These are phyloP conservation scores for Podospora sp. DNA, from an alignment of 495 filamentous ascomycete genomes.

Conservation along the genomic window DNA sequence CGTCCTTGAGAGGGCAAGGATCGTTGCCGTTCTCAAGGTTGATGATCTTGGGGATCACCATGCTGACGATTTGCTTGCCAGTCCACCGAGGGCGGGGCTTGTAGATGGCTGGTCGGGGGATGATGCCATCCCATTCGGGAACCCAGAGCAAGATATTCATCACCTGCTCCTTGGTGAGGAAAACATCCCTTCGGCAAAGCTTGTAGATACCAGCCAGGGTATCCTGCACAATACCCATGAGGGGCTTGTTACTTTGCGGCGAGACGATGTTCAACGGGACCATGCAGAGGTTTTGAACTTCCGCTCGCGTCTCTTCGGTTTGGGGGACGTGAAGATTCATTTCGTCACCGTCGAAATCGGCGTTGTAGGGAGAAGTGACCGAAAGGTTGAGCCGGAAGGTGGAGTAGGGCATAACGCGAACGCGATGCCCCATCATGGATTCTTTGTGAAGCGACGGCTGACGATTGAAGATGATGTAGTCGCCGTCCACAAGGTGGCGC, in stretches of 20 bases:
- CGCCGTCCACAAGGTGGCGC: conserved; percentile 90
- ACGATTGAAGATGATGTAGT: conserved; percentile 99
- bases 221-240: conserved; percentile 99
- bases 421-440: conserved; percentile 99
- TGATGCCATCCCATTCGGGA: conserved; percentile 93
- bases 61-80: conserved; percentile 96
- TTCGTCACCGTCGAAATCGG: conserved; percentile 98
- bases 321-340: conserved; percentile 99
- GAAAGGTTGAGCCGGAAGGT: conserved; percentile 97
- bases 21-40: conserved; percentile 71
- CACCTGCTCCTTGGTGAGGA: conserved; percentile 84
- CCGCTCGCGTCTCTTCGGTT: conserved; percentile 93
- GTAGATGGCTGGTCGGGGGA: conserved; percentile 86
- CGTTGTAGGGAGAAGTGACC: conserved; percentile 97
- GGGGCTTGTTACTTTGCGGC: conserved; percentile 91
- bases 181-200: conserved; percentile 88
- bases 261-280: conserved; percentile 97
- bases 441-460: conserved; percentile 99
- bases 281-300: conserved; percentile 90
- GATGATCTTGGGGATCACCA: conserved; percentile 84
- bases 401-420: conserved; percentile 97
- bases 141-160: conserved; percentile 98
- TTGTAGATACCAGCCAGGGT: conserved; percentile 96
- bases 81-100: conserved; percentile 94
- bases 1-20: conserved; percentile 69